Percentiles rank a stretch among this genome's conserved stretches.
Evolutionary conservation across 2,329 filamentous ascomycete species (phyloP).

Genomic region (Claviceps quebecensis): DNA sequence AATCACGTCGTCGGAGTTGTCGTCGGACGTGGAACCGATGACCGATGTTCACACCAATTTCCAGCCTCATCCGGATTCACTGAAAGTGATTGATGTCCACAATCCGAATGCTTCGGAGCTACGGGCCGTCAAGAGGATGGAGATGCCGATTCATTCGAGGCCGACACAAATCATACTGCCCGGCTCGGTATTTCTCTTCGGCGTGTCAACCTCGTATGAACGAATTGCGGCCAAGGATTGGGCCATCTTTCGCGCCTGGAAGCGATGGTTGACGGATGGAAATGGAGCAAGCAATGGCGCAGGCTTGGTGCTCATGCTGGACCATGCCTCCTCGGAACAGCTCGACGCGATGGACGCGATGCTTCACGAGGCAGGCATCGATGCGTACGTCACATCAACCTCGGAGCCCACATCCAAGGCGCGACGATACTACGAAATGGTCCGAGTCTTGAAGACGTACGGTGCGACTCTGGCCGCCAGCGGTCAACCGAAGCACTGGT

Average conservation of each 20-base stretch:
- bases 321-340: slow-evolving; percentile 22
- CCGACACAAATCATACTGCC: slow-evolving; percentile 20
- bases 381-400: slow-evolving; percentile 21
- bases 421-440: slow-evolving; percentile 24
- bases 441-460: slow-evolving; percentile 19
- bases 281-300: slow-evolving; percentile 28
- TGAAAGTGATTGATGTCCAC: slow-evolving; percentile 14
- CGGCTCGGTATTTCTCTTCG: slow-evolving; percentile 28
- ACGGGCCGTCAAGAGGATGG: slow-evolving; percentile 17
- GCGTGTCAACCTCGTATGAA: slow-evolving; percentile 28
- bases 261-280: slow-evolving; percentile 31
- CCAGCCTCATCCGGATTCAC: slow-evolving; percentile 13
- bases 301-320: slow-evolving; percentile 26
- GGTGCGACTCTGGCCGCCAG: slow-evolving; percentile 20
- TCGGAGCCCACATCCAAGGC: slow-evolving; percentile 18
- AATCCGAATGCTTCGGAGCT: slow-evolving; percentile 13
- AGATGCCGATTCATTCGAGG: slow-evolving; percentile 20
- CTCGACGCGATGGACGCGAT: slow-evolving; percentile 16
- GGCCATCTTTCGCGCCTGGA: slow-evolving; percentile 28
- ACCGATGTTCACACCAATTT: slow-evolving; percentile 19
- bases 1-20: slow-evolving; percentile 16
- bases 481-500: slow-evolving; percentile 25
- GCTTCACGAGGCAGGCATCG: slow-evolving; percentile 24
- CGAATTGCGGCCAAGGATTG: slow-evolving; percentile 24
- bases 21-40: slow-evolving; percentile 14